Evolutionary conservation across 2,329 filamentous ascomycete genomes (phyloP).

Genomic region (Hypoxylon rubiginosum): DNA sequence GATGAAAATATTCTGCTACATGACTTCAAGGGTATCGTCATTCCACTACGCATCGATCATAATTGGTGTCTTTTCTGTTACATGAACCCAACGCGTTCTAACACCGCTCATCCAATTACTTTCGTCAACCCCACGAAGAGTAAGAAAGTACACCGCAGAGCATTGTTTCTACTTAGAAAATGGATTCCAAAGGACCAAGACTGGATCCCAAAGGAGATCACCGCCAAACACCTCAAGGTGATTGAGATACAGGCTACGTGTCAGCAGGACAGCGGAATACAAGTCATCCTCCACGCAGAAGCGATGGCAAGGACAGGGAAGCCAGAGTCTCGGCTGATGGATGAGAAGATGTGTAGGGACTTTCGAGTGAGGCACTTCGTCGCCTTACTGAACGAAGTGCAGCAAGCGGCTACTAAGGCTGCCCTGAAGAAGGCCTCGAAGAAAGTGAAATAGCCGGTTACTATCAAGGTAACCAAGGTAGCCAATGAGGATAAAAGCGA

Average conservation of each 20-base stretch:
- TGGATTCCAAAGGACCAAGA: constrained; percentile 5
- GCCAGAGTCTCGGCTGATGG: constrained; percentile 18
- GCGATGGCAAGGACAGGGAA: constrained; percentile 28
- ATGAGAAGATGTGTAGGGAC: constrained; percentile 20
- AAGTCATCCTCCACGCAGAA: constrained; percentile 31
- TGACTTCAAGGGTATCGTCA: constrained; percentile 15
- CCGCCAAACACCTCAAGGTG: neutral
- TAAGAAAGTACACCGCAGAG: neutral
- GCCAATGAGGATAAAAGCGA: neutral
- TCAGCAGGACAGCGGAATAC: constrained; percentile 25
- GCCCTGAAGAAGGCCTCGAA: neutral
- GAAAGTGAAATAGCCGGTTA: neutral
- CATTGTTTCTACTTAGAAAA: neutral
- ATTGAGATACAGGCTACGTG: neutral
- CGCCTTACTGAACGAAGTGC: constrained; percentile 25
- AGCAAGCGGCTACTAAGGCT: constrained; percentile 19
- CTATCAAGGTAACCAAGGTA: neutral
- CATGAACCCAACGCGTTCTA: constrained; percentile 1
- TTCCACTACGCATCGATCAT: constrained; percentile 11
- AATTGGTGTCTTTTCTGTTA: constrained; percentile 19
- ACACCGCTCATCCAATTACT: constrained; percentile 1
- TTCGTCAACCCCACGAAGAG: constrained; percentile 11
- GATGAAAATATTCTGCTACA: constrained; percentile 5
- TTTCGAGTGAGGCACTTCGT: constrained; percentile 34
- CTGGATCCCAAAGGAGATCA: constrained; percentile 8